Conservation (phyloP, 2,329 filamentous ascomycete species). For the Orbilia quercus region DNA sequence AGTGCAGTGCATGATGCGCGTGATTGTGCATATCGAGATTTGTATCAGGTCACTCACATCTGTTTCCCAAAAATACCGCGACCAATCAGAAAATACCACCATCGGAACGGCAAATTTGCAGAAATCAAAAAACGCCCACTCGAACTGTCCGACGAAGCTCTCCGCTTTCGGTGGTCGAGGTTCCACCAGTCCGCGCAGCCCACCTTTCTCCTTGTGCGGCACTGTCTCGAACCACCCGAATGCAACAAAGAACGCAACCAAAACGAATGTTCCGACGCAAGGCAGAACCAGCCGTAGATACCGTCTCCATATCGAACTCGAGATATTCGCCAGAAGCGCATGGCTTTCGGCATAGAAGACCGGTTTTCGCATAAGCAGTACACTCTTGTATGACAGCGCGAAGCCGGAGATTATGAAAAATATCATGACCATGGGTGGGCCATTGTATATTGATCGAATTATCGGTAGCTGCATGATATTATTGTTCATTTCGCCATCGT, state of each 20-base stretch:
- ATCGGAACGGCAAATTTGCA: conserved; percentile 14
- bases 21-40: not conserved
- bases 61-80: conserved; percentile 11
- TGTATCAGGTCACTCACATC: conserved; percentile 33
- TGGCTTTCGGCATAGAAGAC: conserved; percentile 16
- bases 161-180: conserved; percentile 21
- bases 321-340: conserved; percentile 18
- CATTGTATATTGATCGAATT: conserved; percentile 35
- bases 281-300: conserved; percentile 34
- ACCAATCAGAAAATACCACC: conserved; percentile 2
- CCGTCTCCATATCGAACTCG: conserved; percentile 35
- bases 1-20: not conserved
- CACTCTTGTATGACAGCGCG: conserved; percentile 34
- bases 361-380: conserved; percentile 2
- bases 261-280: conserved; percentile 24
- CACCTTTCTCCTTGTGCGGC: conserved; percentile 9
- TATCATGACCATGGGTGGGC: conserved; percentile 33
- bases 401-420: conserved; percentile 51
- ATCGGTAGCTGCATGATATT: conserved; percentile 25
- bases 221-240: conserved; percentile 39
- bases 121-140: conserved; percentile 25
- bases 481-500: conserved; percentile 5
- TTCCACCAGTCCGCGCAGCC: conserved; percentile 5
- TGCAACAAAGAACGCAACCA: conserved; percentile 16
- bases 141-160: conserved; percentile 13